Evolutionary conservation across 1,284 basidiomycete genomes (phyloP).

Genomic region (Lentinula novae-zelandiae): DNA sequence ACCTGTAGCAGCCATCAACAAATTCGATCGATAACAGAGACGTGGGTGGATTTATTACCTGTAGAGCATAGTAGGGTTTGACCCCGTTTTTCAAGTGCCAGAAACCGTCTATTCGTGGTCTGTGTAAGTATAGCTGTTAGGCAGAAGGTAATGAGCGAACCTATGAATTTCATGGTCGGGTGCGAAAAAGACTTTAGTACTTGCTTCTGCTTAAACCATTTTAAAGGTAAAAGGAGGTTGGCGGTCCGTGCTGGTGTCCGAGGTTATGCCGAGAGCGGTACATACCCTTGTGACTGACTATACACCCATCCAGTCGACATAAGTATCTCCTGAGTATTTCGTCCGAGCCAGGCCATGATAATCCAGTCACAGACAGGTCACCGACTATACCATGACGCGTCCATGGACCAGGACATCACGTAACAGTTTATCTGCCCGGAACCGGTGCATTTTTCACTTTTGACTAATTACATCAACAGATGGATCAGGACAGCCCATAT

Average conservation of each 20-base stretch:
- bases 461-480: constrained; percentile 5
- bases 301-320: too few species aligned
- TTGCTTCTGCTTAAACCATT: not conserved
- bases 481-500: constrained; percentile 10
- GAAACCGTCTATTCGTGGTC: constrained; percentile 51
- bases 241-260: not conserved
- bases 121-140: not conserved
- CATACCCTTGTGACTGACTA: not conserved
- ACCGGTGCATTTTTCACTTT: not conserved
- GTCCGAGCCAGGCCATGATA: too few species aligned
- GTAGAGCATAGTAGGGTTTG: constrained; percentile 53
- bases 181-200: not conserved
- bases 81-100: constrained; percentile 66
- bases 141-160: not conserved
- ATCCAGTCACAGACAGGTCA: not conserved
- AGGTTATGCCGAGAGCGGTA: not conserved
- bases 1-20: constrained; percentile 31
- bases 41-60: not conserved
- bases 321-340: too few species aligned
- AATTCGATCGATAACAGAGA: not conserved
- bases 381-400: not conserved
- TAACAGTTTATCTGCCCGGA: not conserved
- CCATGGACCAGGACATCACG: not conserved
- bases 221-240: not conserved
- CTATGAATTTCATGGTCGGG: not conserved